These are phyloP conservation scores for Penicillium sp. DNA, from an alignment of 2,329 filamentous ascomycete species.

Conservation along the genomic window DNA sequence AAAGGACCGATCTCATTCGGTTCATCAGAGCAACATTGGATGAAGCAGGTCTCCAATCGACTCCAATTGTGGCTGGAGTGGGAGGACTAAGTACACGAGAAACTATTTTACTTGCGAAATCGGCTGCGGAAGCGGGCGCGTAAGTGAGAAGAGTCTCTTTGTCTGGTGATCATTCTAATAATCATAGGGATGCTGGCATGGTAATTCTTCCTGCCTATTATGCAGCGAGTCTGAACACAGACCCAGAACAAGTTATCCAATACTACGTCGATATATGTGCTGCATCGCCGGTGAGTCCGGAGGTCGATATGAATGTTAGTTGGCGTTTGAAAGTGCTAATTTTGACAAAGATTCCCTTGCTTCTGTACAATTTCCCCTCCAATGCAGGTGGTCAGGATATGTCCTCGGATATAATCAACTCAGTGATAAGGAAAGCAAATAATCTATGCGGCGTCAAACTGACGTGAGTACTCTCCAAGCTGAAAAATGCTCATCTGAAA, in stretches of 20 bases:
- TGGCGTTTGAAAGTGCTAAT: no score
- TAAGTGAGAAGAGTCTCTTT: slow-evolving; percentile 3
- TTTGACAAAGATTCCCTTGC: slow-evolving; percentile 18
- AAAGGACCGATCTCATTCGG: slow-evolving; percentile 18
- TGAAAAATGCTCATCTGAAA: background rate
- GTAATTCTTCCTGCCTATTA: slow-evolving; percentile 28
- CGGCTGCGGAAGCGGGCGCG: slow-evolving; percentile 23
- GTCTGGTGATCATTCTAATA: background rate
- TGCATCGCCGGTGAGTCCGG: slow-evolving; percentile 18
- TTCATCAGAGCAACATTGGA: slow-evolving; percentile 23
- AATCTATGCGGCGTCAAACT: slow-evolving; percentile 26
- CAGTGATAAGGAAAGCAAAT: slow-evolving; percentile 14
- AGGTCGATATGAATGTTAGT: background rate
- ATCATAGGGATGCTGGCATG: slow-evolving; percentile 21
- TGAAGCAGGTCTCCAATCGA: slow-evolving; percentile 16
- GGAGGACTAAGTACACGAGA: slow-evolving; percentile 25
- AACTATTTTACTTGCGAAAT: slow-evolving; percentile 19
- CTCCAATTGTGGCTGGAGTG: slow-evolving; percentile 25
- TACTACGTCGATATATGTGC: slow-evolving; percentile 26
- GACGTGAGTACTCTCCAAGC: slow-evolving; percentile 11
- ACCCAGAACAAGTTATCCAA: slow-evolving; percentile 22
- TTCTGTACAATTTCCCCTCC: slow-evolving; percentile 25
- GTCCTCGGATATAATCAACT: slow-evolving; percentile 21
- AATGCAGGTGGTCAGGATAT: slow-evolving; percentile 27
- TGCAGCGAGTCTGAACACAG: slow-evolving; percentile 22